Conservation (phyloP, 371 early-diverging fungal genomes). For the Apophysomyces ossiformis region DNA sequence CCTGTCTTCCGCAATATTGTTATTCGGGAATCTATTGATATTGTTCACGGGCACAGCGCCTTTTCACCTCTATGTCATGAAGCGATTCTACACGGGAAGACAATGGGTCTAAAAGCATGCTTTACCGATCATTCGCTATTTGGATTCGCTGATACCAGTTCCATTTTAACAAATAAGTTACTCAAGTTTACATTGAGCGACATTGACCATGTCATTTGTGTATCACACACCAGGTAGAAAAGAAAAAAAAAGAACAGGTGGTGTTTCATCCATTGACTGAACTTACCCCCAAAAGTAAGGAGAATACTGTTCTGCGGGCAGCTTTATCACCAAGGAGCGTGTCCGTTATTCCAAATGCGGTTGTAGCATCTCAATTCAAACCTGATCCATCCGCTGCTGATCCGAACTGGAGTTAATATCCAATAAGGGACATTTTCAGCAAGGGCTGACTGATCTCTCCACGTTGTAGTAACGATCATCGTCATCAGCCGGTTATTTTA, state of each 20-base stretch:
- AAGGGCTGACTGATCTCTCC: neutral
- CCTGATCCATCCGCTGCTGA: constrained; percentile 85
- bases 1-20: constrained; percentile 93
- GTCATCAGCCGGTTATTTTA: constrained; percentile 95
- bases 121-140: constrained; percentile 99
- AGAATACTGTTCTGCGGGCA: constrained; percentile 96
- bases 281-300: constrained; percentile 71
- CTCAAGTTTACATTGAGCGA: constrained; percentile 94
- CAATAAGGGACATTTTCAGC: neutral
- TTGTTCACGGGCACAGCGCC: constrained; percentile 98
- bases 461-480: constrained; percentile 82
- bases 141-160: constrained; percentile 94
- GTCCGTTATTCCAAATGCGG: constrained; percentile 99
- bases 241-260: constrained; percentile 7
- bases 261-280: neutral
- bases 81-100: constrained; percentile 94
- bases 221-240: constrained; percentile 91
- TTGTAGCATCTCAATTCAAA: constrained; percentile 88
- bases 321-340: constrained; percentile 89
- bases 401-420: constrained; percentile 69
- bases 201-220: constrained; percentile 97
- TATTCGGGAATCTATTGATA: constrained; percentile 89
- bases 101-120: constrained; percentile 94
- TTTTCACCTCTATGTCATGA: constrained; percentile 96
- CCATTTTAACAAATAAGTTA: constrained; percentile 94